Evolutionary conservation across 768 basidiomycete genomes (phyloP), one percentile per base, ranked within the genome.

Genomic region (Termitomyces sp.): DNA sequence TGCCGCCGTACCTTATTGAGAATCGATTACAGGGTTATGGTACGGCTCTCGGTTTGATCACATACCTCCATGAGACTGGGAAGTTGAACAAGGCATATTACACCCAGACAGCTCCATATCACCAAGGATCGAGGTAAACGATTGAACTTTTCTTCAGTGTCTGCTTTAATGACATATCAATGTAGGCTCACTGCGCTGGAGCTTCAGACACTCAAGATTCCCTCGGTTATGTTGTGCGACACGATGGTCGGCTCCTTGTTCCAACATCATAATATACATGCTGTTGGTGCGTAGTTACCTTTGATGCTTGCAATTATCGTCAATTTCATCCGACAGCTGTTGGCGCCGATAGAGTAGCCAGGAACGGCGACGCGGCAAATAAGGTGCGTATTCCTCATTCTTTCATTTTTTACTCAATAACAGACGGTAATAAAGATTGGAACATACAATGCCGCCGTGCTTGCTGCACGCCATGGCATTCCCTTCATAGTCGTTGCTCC

Each of bases 191-290:
- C 96, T 5, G 89, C 94, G 2, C 74, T 95, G 55, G 96, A 98
- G 67, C 82, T 98, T 28, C 85, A 91, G 64, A 88, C 88, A 4
- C 82, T 98, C 48, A 76, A 84, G 38, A 89, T 95, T 14, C 90
- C 93, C 0, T 89, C 91, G 4, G 86, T 88, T 5, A 96, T 98
- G 93, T 88, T 98, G 50, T 96, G 95, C 68, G 96, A 98, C 69
- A 96, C 93, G 38, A 97, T 97, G 91, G 92, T 98, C 18, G 96
- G 96, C 9, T 95, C 93, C 0, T 75, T 98, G 54, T 92, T 98
- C 77, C 93, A 95, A 68, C 85, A 94, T 69, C 81, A 91, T 68
- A 72, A 80, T 23, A 91, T 95, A 55, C 89, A 94, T 66, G 91
- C 87, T 30, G 85, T 95, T 56, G 85, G 89, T 91, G 61, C 64